Evolutionary conservation across 441 rosid genomes (phyloP).

Genomic region (Populus hybrid): DNA sequence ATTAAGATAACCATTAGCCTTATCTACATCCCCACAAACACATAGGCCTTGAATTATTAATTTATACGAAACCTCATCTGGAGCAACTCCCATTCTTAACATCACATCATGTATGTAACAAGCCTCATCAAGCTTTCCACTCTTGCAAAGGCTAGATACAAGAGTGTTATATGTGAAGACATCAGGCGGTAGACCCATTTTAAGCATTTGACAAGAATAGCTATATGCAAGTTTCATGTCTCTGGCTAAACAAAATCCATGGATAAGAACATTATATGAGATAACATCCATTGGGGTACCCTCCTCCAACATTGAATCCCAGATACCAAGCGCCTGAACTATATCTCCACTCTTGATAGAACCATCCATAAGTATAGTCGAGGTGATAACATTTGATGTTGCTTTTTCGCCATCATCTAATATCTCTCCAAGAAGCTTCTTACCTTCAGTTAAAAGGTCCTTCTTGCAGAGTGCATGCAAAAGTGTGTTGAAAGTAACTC

Average conservation of each 20-base stretch:
- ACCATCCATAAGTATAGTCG: slow-evolving; percentile 64
- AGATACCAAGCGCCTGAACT: slow-evolving; percentile 39
- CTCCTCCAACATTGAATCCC: slow-evolving; percentile 42
- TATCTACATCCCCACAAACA: slow-evolving; percentile 38
- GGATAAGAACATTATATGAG: slow-evolving; percentile 60
- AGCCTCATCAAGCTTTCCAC: slow-evolving; percentile 53
- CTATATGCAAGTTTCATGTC: slow-evolving; percentile 42
- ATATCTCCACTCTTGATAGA: slow-evolving; percentile 53
- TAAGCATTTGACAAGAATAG: slow-evolving; percentile 54
- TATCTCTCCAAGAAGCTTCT: slow-evolving; percentile 43
- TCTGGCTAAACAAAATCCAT: slow-evolving; percentile 45
- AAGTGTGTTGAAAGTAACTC: slow-evolving; percentile 60
- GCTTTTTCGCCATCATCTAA: slow-evolving; percentile 31
- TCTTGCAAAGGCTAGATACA: slow-evolving; percentile 51
- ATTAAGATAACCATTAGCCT: slow-evolving; percentile 41
- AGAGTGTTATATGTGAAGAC: slow-evolving; percentile 58
- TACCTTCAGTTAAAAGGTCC: slow-evolving; percentile 44
- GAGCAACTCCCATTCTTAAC: slow-evolving; percentile 48
- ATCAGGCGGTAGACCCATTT: slow-evolving; percentile 59
- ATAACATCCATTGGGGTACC: slow-evolving; percentile 37
- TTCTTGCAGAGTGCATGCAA: slow-evolving; percentile 58
- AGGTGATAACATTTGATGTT: slow-evolving; percentile 39
- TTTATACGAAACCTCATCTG: slow-evolving; percentile 55
- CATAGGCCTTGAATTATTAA: slow-evolving; percentile 55
- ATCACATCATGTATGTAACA: slow-evolving; percentile 41